Base-by-base conservation (phyloP, 2,329 filamentous ascomycete genomes). In the Neofusicoccum ribis region DNA sequence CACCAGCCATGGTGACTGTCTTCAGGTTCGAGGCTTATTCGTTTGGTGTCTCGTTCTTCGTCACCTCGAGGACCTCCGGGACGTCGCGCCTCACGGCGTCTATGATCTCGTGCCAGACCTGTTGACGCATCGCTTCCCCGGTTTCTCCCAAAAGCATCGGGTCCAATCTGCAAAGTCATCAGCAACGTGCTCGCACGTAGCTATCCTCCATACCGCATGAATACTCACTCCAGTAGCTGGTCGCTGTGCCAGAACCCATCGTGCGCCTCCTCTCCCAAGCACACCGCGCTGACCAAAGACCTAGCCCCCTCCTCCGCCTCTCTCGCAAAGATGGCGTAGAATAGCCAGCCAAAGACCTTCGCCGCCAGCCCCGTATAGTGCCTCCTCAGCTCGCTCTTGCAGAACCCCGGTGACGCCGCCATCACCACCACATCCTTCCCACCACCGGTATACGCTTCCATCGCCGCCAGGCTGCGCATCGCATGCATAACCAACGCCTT, bases 251-350 rank as follows among this genome's bases (percentile, higher is more conserved):
- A 79, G 52, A 78, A 78, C 11, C 72, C 69, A 6, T 73, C 75
- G 60, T 78, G 75, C 1, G 70, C 68, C 23, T 66, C 68, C 65
- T 77, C 74, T 6, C 76, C 76, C 49, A 75, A 70, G 2, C 68
- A 71, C 1, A 74, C 73, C 6, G 72, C 76, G 47, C 75, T 77
- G 31, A 80, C 78, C 20, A 82, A 69, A 1, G 75, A 80, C 23
- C 80, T 68, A 5, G 72, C 72, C 0, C 81, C 80, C 2, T 77
- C 74, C 63, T 81, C 79, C 0, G 78, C 79, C 1, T 71, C 75
- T 2, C 79, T 69, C 2, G 74, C 78, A 14, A 77, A 66, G 3
- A 75, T 23, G 2, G 71, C 66, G 3, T 69, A 67, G 20, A 71
- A n/a, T 5, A 76, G 39, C 0, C 12, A 59, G 0, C 70, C 34